Percentiles rank a stretch among this genome's conserved stretches.
phyloP scores from a whole-genome alignment of 371 early-diverging fungal genomes.

The Mortierella sp. region DNA sequence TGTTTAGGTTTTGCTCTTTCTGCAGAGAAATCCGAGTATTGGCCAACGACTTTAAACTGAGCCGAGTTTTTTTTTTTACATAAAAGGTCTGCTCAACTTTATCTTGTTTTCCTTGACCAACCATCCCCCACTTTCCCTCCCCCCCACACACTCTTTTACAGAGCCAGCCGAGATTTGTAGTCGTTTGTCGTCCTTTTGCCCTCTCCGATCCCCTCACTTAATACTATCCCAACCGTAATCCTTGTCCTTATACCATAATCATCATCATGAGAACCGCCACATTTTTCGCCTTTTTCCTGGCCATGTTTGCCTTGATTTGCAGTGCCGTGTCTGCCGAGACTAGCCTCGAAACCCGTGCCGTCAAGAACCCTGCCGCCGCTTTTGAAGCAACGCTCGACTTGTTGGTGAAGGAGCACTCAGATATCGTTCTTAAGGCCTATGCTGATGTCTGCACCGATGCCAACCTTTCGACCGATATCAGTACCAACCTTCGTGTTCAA shows the following conservation, averaged over 20 bases:
- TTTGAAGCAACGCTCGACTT: conserved; percentile 46
- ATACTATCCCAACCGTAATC: no score
- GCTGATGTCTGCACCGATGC: conserved; percentile 51
- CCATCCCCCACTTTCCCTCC: neutral
- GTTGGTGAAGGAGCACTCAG: conserved; percentile 32
- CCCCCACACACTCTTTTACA: conserved; percentile 19
- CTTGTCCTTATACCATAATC: neutral
- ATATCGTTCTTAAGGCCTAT: conserved; percentile 44
- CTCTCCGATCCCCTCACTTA: neutral
- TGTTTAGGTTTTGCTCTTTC: no score
- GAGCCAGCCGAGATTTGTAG: conserved; percentile 17
- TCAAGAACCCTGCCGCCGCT: conserved; percentile 10
- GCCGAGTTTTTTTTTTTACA: no score
- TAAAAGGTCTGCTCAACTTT: neutral
- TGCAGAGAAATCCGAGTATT: no score
- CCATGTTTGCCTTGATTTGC: conserved; percentile 50
- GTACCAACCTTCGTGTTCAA: conserved; percentile 29
- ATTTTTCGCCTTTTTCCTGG: conserved; percentile 46
- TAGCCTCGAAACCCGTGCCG: conserved; percentile 23
- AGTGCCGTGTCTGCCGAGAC: conserved; percentile 18
- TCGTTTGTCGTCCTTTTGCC: neutral
- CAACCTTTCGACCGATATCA: conserved; percentile 23
- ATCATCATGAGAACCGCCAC: conserved; percentile 38
- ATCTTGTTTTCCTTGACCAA: conserved; percentile 5
- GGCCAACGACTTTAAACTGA: no score